Evolutionary conservation across 179 eudicot species (phyloP).

Genomic region (Silene noctiflora): DNA sequence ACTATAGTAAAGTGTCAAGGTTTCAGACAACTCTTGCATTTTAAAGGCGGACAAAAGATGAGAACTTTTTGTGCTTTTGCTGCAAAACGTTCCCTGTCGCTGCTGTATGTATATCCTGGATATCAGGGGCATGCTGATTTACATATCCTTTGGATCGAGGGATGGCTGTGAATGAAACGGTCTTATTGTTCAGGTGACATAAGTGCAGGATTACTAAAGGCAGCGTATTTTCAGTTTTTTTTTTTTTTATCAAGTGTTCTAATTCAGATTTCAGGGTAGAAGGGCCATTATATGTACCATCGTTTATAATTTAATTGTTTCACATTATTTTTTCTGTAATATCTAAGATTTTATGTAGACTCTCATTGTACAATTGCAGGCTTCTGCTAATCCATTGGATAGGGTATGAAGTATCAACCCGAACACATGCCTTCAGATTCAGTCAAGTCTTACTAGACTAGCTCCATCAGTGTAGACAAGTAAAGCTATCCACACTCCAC

Average conservation of each 20-base stretch:
- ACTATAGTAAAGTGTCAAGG: neutral
- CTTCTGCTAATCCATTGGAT: too few relatives aligned
- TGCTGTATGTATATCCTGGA: neutral
- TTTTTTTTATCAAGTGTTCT: neutral
- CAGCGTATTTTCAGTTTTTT: neutral
- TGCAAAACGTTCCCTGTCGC: neutral
- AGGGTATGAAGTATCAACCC: too few relatives aligned
- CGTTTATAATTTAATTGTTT: constrained; percentile 3
- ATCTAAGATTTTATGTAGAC: too few relatives aligned
- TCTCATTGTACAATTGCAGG: too few relatives aligned
- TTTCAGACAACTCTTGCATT: neutral
- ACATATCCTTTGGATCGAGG: constrained; percentile 6
- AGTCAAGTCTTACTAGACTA: too few relatives aligned
- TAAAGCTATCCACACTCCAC: too few relatives aligned
- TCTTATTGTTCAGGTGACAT: constrained; percentile 2
- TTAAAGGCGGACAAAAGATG: neutral
- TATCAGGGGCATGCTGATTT: neutral
- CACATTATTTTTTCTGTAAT: too few relatives aligned
- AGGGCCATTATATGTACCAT: neutral
- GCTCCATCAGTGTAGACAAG: too few relatives aligned
- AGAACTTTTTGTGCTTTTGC: neutral
- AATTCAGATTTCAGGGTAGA: constrained; percentile 5
- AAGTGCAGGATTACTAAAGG: neutral
- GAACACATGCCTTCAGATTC: too few relatives aligned
- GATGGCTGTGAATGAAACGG: constrained; percentile 19